Evolutionary conservation across 257 asterid species (phyloP).

Genomic region (Paulownia fortunei): DNA sequence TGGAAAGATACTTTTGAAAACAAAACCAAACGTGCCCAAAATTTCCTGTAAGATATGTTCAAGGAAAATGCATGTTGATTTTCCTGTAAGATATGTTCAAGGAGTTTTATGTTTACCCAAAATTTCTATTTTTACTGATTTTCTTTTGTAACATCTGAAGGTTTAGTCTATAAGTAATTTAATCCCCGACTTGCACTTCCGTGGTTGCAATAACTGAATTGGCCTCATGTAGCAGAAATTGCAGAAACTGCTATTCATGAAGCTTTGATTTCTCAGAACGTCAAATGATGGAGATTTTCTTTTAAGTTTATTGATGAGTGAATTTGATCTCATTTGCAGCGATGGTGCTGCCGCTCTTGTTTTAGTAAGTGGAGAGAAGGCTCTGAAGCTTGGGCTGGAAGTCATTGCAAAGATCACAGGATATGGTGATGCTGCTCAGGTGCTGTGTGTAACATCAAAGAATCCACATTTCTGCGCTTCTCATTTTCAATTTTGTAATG

Average conservation of each 20-base stretch:
- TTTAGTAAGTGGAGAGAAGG: slow-evolving; percentile 92
- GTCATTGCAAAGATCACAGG: slow-evolving; percentile 91
- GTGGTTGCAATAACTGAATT: background rate
- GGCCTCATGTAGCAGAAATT: background rate
- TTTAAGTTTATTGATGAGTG: slow-evolving; percentile 20
- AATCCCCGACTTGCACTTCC: background rate
- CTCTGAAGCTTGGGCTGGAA: slow-evolving; percentile 76
- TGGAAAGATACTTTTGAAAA: too few relatives aligned
- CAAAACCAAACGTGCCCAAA: too few relatives aligned
- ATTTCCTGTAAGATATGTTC: background rate
- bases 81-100: too few relatives aligned
- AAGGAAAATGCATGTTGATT: background rate
- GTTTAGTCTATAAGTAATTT: background rate
- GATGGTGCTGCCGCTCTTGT: slow-evolving; percentile 99
- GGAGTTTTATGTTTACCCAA: too few relatives aligned
- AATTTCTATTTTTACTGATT: background rate
- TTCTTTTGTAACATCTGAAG: background rate
- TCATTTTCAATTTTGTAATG: background rate
- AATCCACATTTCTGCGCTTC: background rate
- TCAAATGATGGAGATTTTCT: background rate
- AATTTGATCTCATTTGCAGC: slow-evolving; percentile 51
- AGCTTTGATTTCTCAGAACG: background rate
- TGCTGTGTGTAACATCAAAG: too few relatives aligned
- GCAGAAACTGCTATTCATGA: background rate
- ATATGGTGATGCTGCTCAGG: slow-evolving; percentile 99